Evolutionary conservation across 805 yeast genomes (phyloP), one percentile per base, ranked within the genome.

Genomic region (Saccharomycopsis fibuligera): DNA sequence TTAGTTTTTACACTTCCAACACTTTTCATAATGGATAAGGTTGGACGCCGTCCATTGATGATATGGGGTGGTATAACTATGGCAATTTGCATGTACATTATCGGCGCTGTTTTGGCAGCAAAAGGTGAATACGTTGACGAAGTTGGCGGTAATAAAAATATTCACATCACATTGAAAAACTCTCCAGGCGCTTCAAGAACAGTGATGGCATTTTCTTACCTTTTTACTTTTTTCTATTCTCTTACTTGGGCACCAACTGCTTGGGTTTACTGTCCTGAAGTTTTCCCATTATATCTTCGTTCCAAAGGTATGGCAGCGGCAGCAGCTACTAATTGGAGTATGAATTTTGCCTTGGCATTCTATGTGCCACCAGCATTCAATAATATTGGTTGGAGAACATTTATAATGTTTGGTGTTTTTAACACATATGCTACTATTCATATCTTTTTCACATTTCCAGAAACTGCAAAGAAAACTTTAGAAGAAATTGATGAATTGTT

Each of bases 41-140:
- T 81, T 31, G 90, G 90, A 59, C 79, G 93, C 73, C 76, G 90
- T 65, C 74, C 75, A 24, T 62, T 81, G 44, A 72, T 75, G 63
- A 49, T 79, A 52, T 61, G 66, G 33, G 81, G 80, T 59, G 74
- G 77, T 19, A 27, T 59, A 29, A 78, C 79, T 5, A 68, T 74
- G 60, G 66, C 70, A 23, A 72, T 76, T 42, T 35, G 38, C 22
- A 44, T 51, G 4, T 47, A 41, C 21, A 37, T 44, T 8, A 69
- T 80, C 21, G 74, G 73, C 51, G 77, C 71, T 29, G 68, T 77
- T 53, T 67, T 74, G 51, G 66, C 70, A 45, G 56, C 62, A 19
- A 65, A 69, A 45, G 44, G 37, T 2, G 66, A 64, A 31, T 58
- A 57, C 43, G 55, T 62, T 23, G 72, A 69, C 61, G n/a, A n/a